phyloP scores from a whole-genome alignment of 768 basidiomycete species.

The Sarcodon sp. region DNA sequence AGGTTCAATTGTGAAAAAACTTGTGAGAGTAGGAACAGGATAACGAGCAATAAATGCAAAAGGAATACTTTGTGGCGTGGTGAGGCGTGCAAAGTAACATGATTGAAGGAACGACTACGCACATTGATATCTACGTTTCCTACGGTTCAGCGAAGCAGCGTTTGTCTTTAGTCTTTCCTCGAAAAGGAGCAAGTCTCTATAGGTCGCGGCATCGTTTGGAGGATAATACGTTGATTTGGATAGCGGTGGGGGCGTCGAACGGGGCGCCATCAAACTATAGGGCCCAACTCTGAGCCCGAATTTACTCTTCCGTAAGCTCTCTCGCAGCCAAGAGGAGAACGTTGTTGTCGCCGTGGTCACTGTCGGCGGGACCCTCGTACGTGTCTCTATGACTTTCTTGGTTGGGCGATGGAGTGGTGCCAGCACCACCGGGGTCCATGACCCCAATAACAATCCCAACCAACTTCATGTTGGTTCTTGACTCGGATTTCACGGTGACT shows the following conservation, averaged over 20 bases:
- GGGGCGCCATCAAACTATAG: slow-evolving; percentile 14
- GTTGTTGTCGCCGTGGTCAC: no score
- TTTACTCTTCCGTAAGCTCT: no score
- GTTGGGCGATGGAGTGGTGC: no score
- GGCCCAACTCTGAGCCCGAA: no score
- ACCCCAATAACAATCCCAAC: no score
- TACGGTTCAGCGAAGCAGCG: slow-evolving; percentile 63
- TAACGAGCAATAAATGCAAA: slow-evolving; percentile 48
- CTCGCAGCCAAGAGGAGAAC: no score
- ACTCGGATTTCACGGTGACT: no score
- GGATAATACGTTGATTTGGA: slow-evolving; percentile 35
- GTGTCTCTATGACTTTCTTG: no score
- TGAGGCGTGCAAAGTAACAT: background rate
- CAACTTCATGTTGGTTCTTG: no score
- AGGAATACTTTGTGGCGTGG: slow-evolving; percentile 49
- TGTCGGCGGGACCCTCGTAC: no score
- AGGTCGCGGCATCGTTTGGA: slow-evolving; percentile 65
- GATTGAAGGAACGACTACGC: slow-evolving; percentile 15
- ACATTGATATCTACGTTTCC: slow-evolving; percentile 81
- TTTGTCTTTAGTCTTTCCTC: slow-evolving; percentile 96
- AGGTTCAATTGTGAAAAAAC: slow-evolving; percentile 61
- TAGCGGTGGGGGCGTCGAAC: slow-evolving; percentile 12
- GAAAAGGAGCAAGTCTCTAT: slow-evolving; percentile 80
- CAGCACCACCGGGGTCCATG: no score
- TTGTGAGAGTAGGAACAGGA: slow-evolving; percentile 63